Percentiles rank a stretch among this genome's conserved stretches.
Evolutionary conservation across 345 rosid species (phyloP).

Genomic region (Rhodomyrtus tomentosa): DNA sequence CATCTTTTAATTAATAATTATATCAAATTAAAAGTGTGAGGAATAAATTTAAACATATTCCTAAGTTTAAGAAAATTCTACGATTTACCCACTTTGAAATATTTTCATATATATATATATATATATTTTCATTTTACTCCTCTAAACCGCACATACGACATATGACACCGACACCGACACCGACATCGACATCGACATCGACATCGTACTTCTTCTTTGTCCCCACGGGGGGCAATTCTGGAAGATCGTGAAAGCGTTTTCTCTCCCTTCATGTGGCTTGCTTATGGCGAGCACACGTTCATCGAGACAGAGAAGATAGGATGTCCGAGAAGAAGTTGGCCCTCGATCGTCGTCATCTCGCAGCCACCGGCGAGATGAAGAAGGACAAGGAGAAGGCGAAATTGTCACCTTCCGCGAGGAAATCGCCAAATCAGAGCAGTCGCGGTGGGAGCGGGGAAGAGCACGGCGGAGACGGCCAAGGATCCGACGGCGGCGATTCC

Average conservation of each 20-base stretch:
- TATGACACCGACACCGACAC: no score
- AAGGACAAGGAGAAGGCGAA: conserved; percentile 14
- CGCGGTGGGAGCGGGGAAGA: not conserved
- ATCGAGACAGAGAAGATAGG: not conserved
- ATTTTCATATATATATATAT: no score
- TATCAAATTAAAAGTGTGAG: not conserved
- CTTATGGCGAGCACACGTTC: not conserved
- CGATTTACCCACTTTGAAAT: not conserved
- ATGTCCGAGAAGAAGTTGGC: not conserved
- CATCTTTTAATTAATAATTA: not conserved
- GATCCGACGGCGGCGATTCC: conserved; percentile 2
- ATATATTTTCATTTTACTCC: not conserved
- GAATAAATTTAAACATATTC: not conserved
- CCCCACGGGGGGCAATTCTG: not conserved
- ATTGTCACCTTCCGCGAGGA: not conserved
- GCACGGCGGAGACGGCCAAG: not conserved
- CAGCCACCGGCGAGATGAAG: conserved; percentile 7
- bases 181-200: no score
- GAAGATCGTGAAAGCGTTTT: not conserved
- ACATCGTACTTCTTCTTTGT: not conserved
- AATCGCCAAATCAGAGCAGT: not conserved
- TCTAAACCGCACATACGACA: not conserved
- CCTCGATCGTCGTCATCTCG: not conserved
- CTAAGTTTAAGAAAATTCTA: not conserved
- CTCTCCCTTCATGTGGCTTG: not conserved